These are phyloP conservation scores for Cyclocybe cylindracea DNA, from an alignment of 768 basidiomycete species.

Conservation along the genomic window DNA sequence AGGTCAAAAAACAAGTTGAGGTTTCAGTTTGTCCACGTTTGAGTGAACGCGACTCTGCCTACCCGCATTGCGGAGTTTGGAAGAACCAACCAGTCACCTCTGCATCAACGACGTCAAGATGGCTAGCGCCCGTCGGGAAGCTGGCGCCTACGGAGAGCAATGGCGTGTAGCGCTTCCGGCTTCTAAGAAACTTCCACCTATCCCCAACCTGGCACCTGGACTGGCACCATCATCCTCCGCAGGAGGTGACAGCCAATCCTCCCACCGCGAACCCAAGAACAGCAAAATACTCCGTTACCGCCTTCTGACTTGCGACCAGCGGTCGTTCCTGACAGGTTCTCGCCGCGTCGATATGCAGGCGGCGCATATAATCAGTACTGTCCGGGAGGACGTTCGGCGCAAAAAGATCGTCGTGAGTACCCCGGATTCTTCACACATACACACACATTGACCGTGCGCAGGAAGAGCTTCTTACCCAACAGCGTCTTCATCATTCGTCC, in stretches of 20 bases:
- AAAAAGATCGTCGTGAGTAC: slow-evolving; percentile 5
- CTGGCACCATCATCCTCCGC: neutral
- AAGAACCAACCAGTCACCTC: neutral
- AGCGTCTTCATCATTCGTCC: slow-evolving; percentile 5
- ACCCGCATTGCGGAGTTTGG: neutral
- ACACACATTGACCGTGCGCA: neutral
- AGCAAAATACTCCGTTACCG: slow-evolving; percentile 6
- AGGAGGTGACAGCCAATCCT: neutral
- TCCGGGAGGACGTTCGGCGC: neutral
- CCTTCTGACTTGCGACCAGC: slow-evolving; percentile 11
- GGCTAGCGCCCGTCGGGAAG: neutral
- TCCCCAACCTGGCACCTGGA: neutral
- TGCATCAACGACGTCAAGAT: neutral
- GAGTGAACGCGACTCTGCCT: too few relatives aligned
- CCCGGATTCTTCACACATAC: neutral
- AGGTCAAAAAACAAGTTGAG: too few relatives aligned
- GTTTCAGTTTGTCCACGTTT: too few relatives aligned
- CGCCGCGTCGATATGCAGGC: slow-evolving; percentile 6
- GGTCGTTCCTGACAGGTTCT: slow-evolving; percentile 12
- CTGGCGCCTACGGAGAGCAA: neutral
- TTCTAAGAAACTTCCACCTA: neutral
- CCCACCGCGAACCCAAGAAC: neutral
- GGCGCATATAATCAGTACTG: slow-evolving; percentile 5
- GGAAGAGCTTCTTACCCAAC: slow-evolving; percentile 9
- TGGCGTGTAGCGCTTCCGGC: neutral